phyloP scores from a whole-genome alignment of 1,139 yeast genomes.

The Scheffersomyces titani region DNA sequence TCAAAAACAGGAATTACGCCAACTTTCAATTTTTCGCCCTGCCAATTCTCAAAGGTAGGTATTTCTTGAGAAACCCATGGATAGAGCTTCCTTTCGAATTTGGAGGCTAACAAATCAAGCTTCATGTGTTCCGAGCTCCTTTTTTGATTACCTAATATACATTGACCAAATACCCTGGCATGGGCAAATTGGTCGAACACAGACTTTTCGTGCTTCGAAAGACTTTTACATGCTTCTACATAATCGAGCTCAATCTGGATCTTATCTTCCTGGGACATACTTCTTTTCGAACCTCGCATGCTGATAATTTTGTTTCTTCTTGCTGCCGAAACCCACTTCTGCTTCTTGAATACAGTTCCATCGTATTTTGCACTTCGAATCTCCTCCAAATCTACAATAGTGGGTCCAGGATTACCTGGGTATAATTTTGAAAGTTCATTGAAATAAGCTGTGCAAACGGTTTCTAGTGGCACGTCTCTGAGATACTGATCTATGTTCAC shows the following conservation, averaged over 20 bases:
- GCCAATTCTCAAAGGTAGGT: slow-evolving; percentile 21
- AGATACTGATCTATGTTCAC: not conserved
- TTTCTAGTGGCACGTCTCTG: not conserved
- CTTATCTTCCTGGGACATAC: slow-evolving; percentile 12
- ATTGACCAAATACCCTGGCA: slow-evolving; percentile 33
- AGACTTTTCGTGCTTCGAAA: slow-evolving; percentile 23
- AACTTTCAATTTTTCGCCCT: slow-evolving; percentile 8
- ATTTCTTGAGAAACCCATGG: slow-evolving; percentile 17
- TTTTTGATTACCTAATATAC: slow-evolving; percentile 16
- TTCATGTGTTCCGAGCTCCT: not conserved
- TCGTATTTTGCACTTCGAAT: slow-evolving; percentile 17
- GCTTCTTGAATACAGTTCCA: slow-evolving; percentile 24
- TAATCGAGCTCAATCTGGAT: slow-evolving; percentile 12
- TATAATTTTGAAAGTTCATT: slow-evolving; percentile 9
- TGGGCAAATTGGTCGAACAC: slow-evolving; percentile 25
- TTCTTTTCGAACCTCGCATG: slow-evolving; percentile 6
- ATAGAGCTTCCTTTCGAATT: slow-evolving; percentile 9
- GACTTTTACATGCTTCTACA: slow-evolving; percentile 8
- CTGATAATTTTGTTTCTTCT: slow-evolving; percentile 9
- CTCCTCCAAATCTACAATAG: slow-evolving; percentile 19
- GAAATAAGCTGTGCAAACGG: slow-evolving; percentile 13
- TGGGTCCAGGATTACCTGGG: slow-evolving; percentile 7
- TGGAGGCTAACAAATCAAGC: slow-evolving; percentile 1
- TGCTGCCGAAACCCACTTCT: slow-evolving; percentile 25
- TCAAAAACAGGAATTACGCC: slow-evolving; percentile 14